Evolutionary conservation across 2,329 filamentous ascomycete species (phyloP), one percentile per base, ranked within the genome.

Genomic region (Blumeria graminis): DNA sequence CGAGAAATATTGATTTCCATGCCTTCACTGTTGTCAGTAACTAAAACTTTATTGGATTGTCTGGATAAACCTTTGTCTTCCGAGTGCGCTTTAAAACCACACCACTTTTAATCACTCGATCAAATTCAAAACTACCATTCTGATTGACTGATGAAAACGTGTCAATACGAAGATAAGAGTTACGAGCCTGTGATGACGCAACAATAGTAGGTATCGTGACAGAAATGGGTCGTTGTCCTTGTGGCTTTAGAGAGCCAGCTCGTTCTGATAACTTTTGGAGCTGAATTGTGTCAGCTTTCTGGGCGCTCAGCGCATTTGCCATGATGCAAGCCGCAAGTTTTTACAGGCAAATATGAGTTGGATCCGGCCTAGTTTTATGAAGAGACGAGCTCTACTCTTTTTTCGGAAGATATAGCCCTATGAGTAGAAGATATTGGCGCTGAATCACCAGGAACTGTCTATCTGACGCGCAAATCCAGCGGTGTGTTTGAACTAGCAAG

Each of bases 81-180:
- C 89, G 84, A 16, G 88, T 93, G 62, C 90, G 80, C 70, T 94
- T 94, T 65, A 84, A 77, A 41, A 94, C 81, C 62, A 83, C 84
- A 58, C 90, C 89, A 57, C 83, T 81, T 71, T 94, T 96, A 68
- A 96, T 77, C 56, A 96, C 86, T 55, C 88, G 82, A 69, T 98
- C 92, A 65, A 93, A 94, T 65, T 92, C 89, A 68, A 94, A 98
- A 69, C 87, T 92, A 60, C 92, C 92, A 69, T 94, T 89, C 69
- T 94, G 83, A 66, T 90, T 94, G 61, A 96, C 87, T 2, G 88
- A 86, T 34, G 86, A 92, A 65, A 87, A 81, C 14, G 81, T 74
- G 61, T 84, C 80, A 46, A 82, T 66, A 32, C 71, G 72, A 32
- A 78, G 68, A 62, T 77, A 74, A 56, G 62, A 63, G 56, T 64